Evolutionary conservation across 495 filamentous ascomycete species (phyloP).

Genomic region (Annulohypoxylon bovei): DNA sequence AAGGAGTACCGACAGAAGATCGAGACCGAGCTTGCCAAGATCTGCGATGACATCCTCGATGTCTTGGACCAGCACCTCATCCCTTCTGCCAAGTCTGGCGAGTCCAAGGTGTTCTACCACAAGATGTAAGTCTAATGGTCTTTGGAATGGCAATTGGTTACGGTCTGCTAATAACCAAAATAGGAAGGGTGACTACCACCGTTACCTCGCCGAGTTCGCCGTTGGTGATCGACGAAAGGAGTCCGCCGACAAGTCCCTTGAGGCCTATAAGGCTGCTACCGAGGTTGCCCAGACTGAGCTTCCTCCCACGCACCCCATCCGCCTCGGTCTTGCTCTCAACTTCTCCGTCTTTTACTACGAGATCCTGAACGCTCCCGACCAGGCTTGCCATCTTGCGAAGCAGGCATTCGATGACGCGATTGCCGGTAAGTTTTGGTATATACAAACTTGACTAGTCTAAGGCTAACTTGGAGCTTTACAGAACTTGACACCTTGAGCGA

Average conservation of each 20-base stretch:
- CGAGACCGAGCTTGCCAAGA: conserved; percentile 97
- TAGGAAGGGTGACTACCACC: conserved; percentile 99
- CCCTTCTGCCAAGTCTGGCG: conserved; percentile 92
- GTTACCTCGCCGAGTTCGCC: conserved; percentile 98
- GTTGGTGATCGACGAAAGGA: conserved; percentile 97
- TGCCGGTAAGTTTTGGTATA: conserved; percentile 72
- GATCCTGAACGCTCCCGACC: conserved; percentile 98
- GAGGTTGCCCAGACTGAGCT: conserved; percentile 98
- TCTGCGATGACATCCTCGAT: conserved; percentile 98
- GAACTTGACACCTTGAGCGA: conserved; percentile 98
- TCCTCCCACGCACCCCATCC: conserved; percentile 98
- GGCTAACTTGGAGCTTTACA: conserved; percentile 52
- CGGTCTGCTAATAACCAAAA: conserved; percentile 45
- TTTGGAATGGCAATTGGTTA: neutral
- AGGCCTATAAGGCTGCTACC: conserved; percentile 98
- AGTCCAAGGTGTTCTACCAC: conserved; percentile 99
- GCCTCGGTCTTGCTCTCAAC: conserved; percentile 97
- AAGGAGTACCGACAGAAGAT: conserved; percentile 99
- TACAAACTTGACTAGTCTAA: neutral
- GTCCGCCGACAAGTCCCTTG: conserved; percentile 94
- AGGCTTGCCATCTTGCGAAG: conserved; percentile 99
- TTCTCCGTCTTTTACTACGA: conserved; percentile 99
- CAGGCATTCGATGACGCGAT: conserved; percentile 99
- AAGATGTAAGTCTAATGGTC: conserved; percentile 81
- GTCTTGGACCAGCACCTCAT: conserved; percentile 97